Percentiles rank a stretch among this genome's conserved stretches.
Conservation (phyloP, 129 eudicot species). For the Tanacetum coccineum region DNA sequence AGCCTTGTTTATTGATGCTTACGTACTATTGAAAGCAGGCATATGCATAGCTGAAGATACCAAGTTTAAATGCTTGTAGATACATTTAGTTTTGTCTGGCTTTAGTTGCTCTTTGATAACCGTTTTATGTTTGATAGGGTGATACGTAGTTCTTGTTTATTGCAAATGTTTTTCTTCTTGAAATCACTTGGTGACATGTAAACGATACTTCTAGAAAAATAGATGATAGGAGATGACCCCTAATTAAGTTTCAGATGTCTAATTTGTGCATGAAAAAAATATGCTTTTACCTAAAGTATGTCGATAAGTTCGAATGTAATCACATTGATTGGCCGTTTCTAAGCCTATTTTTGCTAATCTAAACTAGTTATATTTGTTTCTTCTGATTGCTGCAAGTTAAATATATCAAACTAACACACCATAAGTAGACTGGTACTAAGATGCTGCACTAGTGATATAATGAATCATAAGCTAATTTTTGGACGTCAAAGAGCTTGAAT, state of each 20-base stretch:
- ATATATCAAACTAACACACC: too few relatives aligned
- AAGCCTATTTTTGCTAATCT: too few relatives aligned
- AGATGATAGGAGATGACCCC: background rate
- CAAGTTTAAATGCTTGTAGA: background rate
- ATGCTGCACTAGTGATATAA: background rate
- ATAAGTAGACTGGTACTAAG: background rate
- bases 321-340: too few relatives aligned
- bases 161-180: background rate
- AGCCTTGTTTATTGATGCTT: background rate
- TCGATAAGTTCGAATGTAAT: too few relatives aligned
- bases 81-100: background rate
- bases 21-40: background rate
- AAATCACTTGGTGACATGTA: background rate
- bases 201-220: background rate
- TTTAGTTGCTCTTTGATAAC: conserved; percentile 1
- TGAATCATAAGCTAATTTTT: background rate
- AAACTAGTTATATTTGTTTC: too few relatives aligned
- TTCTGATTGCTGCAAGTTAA: too few relatives aligned
- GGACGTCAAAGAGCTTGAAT: background rate
- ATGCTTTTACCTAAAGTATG: background rate
- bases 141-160: background rate
- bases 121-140: background rate
- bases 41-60: background rate
- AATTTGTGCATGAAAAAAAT: background rate
- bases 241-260: background rate